Percentiles rank a stretch among this genome's conserved stretches.
Evolutionary conservation across 202 grass and related monocot genomes (phyloP).

Genomic region (Musa balbisiana): DNA sequence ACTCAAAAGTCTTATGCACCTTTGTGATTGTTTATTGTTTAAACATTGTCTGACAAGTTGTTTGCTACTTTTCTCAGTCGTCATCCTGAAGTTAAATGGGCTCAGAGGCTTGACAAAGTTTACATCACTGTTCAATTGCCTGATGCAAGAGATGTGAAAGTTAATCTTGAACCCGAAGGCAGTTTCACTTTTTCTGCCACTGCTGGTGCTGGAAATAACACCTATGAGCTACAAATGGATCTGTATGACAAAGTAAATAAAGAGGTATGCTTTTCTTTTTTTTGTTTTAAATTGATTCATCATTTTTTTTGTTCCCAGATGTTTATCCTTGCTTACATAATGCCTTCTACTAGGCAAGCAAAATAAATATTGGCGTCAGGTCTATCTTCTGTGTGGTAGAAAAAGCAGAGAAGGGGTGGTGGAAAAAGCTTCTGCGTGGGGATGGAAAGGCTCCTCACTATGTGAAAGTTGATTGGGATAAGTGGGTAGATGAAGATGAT

Average conservation of each 20-base stretch:
- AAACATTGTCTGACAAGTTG: background rate
- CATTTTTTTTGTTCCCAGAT: background rate
- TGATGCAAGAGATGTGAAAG: slow-evolving; percentile 84
- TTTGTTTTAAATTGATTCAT: slow-evolving; percentile 1
- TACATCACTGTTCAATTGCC: slow-evolving; percentile 81
- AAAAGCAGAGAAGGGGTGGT: slow-evolving; percentile 77
- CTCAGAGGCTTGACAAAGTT: slow-evolving; percentile 83
- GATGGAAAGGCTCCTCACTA: slow-evolving; percentile 72
- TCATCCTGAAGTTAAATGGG: slow-evolving; percentile 93
- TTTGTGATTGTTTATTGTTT: background rate
- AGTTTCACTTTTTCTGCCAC: slow-evolving; percentile 83
- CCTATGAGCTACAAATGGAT: slow-evolving; percentile 67
- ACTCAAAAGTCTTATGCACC: background rate
- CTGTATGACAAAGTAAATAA: slow-evolving; percentile 92
- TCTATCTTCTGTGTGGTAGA: slow-evolving; percentile 84
- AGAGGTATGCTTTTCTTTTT: slow-evolving; percentile 44
- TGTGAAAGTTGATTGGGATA: slow-evolving; percentile 97
- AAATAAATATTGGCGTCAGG: slow-evolving; percentile 71
- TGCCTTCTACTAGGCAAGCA: slow-evolving; percentile 55
- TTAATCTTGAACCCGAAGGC: slow-evolving; percentile 82
- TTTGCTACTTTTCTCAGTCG: slow-evolving; percentile 41
- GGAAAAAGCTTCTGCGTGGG: slow-evolving; percentile 78
- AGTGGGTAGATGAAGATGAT: slow-evolving; percentile 98
- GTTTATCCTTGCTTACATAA: background rate
- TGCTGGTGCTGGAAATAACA: slow-evolving; percentile 49